Evolutionary conservation across 2,329 filamentous ascomycete genomes (phyloP).

Genomic region (Parascedosporium putredinis): DNA sequence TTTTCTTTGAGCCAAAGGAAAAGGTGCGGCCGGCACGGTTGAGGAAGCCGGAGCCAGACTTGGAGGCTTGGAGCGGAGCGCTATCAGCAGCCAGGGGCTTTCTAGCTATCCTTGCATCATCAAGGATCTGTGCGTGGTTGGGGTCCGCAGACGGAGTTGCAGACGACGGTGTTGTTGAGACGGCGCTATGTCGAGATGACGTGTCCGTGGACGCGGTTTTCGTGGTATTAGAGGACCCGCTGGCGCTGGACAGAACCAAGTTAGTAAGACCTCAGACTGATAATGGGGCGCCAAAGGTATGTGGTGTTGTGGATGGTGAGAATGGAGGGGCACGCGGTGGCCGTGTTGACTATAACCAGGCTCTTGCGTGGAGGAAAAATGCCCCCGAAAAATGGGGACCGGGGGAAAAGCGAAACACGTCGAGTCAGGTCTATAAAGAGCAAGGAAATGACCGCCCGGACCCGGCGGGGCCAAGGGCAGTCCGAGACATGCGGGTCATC

Average conservation of each 20-base stretch:
- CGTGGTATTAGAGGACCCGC: slow-evolving; percentile 49
- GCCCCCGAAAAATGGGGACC: no score
- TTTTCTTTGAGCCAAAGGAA: slow-evolving; percentile 49
- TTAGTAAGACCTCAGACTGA: no score
- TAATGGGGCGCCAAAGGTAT: no score
- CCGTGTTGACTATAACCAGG: no score
- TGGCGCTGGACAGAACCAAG: slow-evolving; percentile 12
- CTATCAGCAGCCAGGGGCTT: slow-evolving; percentile 24
- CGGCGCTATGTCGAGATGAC: slow-evolving; percentile 52
- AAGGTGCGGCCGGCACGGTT: slow-evolving; percentile 48
- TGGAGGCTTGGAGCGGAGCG: slow-evolving; percentile 31
- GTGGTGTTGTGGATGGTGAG: background rate
- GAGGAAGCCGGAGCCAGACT: slow-evolving; percentile 40
- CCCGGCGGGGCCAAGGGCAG: background rate
- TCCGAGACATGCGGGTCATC: slow-evolving; percentile 1
- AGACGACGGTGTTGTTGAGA: slow-evolving; percentile 51
- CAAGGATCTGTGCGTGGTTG: slow-evolving; percentile 5
- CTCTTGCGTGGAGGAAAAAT: no score
- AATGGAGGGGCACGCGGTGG: background rate
- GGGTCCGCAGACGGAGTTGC: slow-evolving; percentile 22
- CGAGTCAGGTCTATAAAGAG: background rate
- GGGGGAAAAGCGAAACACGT: background rate
- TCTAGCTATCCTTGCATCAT: slow-evolving; percentile 15
- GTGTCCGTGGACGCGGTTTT: slow-evolving; percentile 49
- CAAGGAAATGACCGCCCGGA: background rate